phyloP scores from a whole-genome alignment of 345 rosid species.

The Eucalyptus guilfoylei region DNA sequence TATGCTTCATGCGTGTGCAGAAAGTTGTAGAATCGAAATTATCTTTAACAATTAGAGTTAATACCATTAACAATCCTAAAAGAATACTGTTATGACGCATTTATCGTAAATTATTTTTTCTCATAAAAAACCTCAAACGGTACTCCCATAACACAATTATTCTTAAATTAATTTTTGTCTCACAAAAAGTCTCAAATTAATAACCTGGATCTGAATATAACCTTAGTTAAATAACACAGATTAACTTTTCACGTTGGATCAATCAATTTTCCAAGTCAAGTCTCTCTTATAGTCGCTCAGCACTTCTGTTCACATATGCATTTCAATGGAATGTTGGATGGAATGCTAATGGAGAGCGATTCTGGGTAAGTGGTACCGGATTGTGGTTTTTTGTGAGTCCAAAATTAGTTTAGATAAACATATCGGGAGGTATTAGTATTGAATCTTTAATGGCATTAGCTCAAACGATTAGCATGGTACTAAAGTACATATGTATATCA shows the following conservation, averaged over 20 bases:
- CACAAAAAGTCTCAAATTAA: not conserved
- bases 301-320: not conserved
- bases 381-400: no score
- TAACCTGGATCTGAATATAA: fast-evolving
- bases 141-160: not conserved
- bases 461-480: not conserved
- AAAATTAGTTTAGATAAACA: not conserved
- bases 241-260: not conserved
- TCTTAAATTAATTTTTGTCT: not conserved
- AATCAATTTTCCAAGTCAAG: not conserved
- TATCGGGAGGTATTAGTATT: not conserved
- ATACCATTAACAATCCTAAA: not conserved
- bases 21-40: not conserved
- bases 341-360: not conserved
- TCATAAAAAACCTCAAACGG: not conserved
- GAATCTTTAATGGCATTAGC: not conserved
- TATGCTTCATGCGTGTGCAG: not conserved
- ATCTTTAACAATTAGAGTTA: not conserved
- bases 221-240: fast-evolving
- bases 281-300: fast-evolving
- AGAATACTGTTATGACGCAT: fast-evolving
- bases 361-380: not conserved
- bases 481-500: not conserved
- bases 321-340: not conserved
- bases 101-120: not conserved